These are phyloP conservation scores for Lachnellula willkommii DNA, from an alignment of 2,329 filamentous ascomycete species.

Conservation along the genomic window DNA sequence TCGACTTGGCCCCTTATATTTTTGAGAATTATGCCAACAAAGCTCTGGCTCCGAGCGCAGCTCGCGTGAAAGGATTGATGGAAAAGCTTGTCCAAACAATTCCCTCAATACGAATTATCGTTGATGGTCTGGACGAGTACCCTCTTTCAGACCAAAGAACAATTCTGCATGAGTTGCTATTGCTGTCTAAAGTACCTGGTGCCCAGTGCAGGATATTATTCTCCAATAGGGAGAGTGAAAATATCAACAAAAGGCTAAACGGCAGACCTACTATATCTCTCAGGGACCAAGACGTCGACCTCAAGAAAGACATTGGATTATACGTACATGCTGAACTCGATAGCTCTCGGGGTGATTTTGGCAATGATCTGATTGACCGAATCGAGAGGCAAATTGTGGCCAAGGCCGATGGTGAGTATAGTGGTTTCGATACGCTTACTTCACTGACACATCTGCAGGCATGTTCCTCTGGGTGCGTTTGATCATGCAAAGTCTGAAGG, in stretches of 20 bases:
- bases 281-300: slow-evolving; percentile 1
- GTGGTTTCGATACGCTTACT: neutral
- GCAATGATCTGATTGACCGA: neutral
- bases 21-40: slow-evolving; percentile 9
- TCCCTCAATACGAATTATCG: slow-evolving; percentile 1
- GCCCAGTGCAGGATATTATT: slow-evolving; percentile 9
- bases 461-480: slow-evolving; percentile 16
- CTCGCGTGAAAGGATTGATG: neutral
- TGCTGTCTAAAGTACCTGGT: neutral
- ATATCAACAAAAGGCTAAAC: slow-evolving; percentile 3
- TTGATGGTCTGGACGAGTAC: slow-evolving; percentile 15
- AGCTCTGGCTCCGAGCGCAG: neutral
- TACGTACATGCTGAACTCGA: slow-evolving; percentile 1
- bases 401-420: slow-evolving; percentile 8
- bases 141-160: slow-evolving; percentile 1
- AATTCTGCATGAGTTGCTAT: slow-evolving; percentile 4
- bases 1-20: slow-evolving; percentile 1
- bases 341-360: slow-evolving; percentile 2
- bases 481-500: slow-evolving; percentile 4
- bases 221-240: slow-evolving; percentile 10
- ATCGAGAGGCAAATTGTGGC: slow-evolving; percentile 5
- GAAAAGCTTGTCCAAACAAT: slow-evolving; percentile 4
- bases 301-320: slow-evolving; percentile 6
- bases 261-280: slow-evolving; percentile 9
- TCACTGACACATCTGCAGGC: slow-evolving; percentile 2